These are phyloP conservation scores for Solidago caesia DNA, from an alignment of 129 eudicot genomes.

Conservation along the genomic window DNA sequence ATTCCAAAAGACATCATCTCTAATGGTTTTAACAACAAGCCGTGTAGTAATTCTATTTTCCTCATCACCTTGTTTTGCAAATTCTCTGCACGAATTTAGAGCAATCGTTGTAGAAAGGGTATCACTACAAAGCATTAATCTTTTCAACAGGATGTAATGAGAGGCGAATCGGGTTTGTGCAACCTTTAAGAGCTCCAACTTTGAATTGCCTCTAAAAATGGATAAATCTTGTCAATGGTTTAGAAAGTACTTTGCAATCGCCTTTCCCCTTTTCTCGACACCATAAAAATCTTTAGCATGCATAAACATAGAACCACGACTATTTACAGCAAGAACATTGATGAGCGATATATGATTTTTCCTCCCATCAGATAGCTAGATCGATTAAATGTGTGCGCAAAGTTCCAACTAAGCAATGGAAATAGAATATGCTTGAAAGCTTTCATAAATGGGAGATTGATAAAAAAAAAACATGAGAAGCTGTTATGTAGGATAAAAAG, in stretches of 20 bases:
- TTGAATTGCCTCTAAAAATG: no score
- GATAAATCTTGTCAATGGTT: constrained; percentile 6
- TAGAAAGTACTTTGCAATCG: neutral
- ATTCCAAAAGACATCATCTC: no score
- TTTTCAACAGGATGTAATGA: constrained; percentile 14
- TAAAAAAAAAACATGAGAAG: no score
- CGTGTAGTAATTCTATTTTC: neutral
- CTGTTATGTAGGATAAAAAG: no score
- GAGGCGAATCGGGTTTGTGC: constrained; percentile 24
- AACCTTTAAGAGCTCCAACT: constrained; percentile 19
- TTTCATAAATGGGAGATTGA: no score
- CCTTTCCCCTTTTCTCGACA: neutral
- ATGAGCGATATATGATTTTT: no score
- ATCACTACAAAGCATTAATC: neutral
- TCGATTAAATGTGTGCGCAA: no score
- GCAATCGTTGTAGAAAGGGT: constrained; percentile 7
- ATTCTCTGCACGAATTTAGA: neutral
- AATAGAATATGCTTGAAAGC: no score
- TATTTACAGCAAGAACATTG: neutral
- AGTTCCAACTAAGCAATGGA: no score
- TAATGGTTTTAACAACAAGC: neutral
- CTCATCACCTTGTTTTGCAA: constrained; percentile 6
- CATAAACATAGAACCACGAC: neutral
- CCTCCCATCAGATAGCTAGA: no score
- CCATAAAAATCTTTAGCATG: neutral